phyloP scores from a whole-genome alignment of 2,329 filamentous ascomycete species.

The Pseudogymnoascus sp. region DNA sequence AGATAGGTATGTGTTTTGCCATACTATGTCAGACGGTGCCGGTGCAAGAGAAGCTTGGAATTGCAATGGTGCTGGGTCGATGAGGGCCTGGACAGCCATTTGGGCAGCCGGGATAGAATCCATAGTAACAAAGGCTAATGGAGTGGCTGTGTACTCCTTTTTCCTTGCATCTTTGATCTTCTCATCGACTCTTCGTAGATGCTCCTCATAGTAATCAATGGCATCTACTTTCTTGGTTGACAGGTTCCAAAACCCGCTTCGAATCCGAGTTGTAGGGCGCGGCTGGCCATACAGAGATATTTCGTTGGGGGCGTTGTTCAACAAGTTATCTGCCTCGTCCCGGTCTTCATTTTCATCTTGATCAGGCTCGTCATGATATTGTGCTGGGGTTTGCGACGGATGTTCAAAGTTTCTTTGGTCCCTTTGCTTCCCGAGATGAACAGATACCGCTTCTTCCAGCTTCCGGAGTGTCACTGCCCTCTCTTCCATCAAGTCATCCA shows the following conservation, averaged over 20 bases:
- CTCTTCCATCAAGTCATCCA: slow-evolving; percentile 66
- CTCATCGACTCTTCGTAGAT: slow-evolving; percentile 69
- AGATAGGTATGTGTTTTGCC: slow-evolving; percentile 83
- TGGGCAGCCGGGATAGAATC: slow-evolving; percentile 86
- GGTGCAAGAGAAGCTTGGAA: slow-evolving; percentile 81
- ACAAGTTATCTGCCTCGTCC: slow-evolving; percentile 50
- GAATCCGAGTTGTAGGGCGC: slow-evolving; percentile 63
- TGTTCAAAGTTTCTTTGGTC: slow-evolving; percentile 20
- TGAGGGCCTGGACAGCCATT: slow-evolving; percentile 90
- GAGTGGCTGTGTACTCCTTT: slow-evolving; percentile 67
- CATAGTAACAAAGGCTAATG: slow-evolving; percentile 94
- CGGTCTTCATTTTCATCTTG: slow-evolving; percentile 35
- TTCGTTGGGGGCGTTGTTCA: slow-evolving; percentile 33
- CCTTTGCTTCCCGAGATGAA: slow-evolving; percentile 50
- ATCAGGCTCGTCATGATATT: slow-evolving; percentile 19
- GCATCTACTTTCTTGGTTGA: slow-evolving; percentile 71
- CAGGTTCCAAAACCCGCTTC: slow-evolving; percentile 69
- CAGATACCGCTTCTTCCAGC: slow-evolving; percentile 77
- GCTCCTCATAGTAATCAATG: slow-evolving; percentile 89
- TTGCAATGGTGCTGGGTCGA: slow-evolving; percentile 81
- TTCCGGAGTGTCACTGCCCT: slow-evolving; percentile 58
- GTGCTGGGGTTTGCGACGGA: slow-evolving; percentile 16
- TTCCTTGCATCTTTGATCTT: slow-evolving; percentile 61
- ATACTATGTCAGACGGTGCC: slow-evolving; percentile 85
- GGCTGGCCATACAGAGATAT: slow-evolving; percentile 36